Evolutionary conservation across 139 green algal species (phyloP), one percentile per base, ranked within the genome.

Genomic region (Zygnema cylindricum): DNA sequence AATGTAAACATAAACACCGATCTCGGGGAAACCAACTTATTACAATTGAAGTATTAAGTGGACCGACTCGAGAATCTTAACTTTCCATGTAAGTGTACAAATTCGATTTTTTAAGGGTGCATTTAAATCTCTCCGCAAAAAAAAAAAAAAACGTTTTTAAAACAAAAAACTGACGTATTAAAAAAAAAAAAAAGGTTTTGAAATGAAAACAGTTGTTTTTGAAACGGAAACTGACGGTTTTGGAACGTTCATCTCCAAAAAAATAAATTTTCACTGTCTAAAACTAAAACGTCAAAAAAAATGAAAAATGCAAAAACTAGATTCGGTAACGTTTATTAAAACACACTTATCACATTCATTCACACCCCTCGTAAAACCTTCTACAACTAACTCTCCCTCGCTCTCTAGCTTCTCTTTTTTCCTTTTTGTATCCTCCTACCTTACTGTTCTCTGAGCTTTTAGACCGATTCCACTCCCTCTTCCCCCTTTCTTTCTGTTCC

Each of bases 171-270:
- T 11, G 83, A 85, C 16, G 69, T 81, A 77, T 81, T 81, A 73
- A 85, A 85, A 75, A 75, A 85, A 76, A 85, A 85, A 85, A 85
- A 11, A 77, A 85, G 83, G 83, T 30, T 84, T 84, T 63, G 7
- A 63, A 16, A 25, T 63, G 49, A 63, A 63, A 63, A 63, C 16
- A 63, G 16, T 25, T 63, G 49, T 63, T 25, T 25, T 25, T 3
- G 71, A 16, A 16, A 57, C 3, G 11, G 11, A 57, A 79, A 79
- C 71, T 49, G 3, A 79, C 16, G 7, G 3, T 11, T 49, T 49
- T 25, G 11, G 41, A 16, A 16, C 3, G 39, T 79, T 79, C 40
- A 3, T 7, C 71, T 25, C 71, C 16, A 85, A 85, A 85, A 85
- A 85, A 85, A 25, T 73, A 11, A 82, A 30, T 30, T 30, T 25